These are phyloP conservation scores for Lepidium sativum DNA, from an alignment of 345 rosid species.

Conservation along the genomic window DNA sequence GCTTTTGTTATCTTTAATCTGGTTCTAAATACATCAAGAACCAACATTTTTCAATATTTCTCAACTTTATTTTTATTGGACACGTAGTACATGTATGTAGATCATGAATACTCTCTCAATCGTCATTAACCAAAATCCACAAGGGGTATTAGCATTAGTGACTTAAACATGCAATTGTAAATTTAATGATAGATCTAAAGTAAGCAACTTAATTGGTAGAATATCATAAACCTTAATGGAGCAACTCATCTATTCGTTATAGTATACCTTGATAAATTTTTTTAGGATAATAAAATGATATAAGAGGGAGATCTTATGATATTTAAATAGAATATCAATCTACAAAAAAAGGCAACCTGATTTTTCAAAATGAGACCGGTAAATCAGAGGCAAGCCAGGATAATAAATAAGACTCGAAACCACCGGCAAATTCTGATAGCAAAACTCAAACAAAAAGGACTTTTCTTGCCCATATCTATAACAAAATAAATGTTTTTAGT, in stretches of 20 bases:
- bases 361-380: neutral
- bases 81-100: too few relatives aligned
- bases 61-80: too few relatives aligned
- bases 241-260: neutral
- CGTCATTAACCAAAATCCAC: too few relatives aligned
- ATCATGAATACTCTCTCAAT: too few relatives aligned
- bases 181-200: too few relatives aligned
- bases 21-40: neutral
- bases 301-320: neutral
- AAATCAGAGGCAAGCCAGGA: constrained; percentile 7
- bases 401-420: constrained; percentile 17
- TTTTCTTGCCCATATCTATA: neutral
- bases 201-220: neutral
- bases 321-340: constrained; percentile 2
- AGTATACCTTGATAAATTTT: too few relatives aligned
- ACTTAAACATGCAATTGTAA: too few relatives aligned
- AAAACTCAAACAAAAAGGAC: constrained; percentile 11
- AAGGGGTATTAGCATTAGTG: too few relatives aligned
- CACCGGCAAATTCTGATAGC: constrained; percentile 16
- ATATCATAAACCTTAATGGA: neutral
- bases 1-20: neutral
- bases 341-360: constrained; percentile 13
- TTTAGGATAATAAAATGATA: neutral
- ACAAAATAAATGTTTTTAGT: neutral
- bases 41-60: too few relatives aligned